These are phyloP conservation scores for Populus ilicifolia DNA, from an alignment of 345 rosid genomes.

Conservation along the genomic window DNA sequence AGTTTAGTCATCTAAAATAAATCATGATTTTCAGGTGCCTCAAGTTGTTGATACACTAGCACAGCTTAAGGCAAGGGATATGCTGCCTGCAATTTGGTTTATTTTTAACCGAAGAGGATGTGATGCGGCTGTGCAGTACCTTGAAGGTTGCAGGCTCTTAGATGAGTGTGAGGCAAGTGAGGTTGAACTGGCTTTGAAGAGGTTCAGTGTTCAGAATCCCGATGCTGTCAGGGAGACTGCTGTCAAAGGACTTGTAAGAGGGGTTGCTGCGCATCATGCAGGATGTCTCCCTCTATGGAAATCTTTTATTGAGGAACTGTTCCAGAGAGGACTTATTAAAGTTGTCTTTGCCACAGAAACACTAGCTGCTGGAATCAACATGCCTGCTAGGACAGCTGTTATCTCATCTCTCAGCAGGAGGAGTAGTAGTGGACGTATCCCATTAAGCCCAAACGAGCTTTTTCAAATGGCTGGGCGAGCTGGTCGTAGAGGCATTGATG, in stretches of 20 bases:
- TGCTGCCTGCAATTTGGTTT: conserved; percentile 97
- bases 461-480: conserved; percentile 99
- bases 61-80: conserved; percentile 69
- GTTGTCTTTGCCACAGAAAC: conserved; percentile 97
- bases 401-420: conserved; percentile 80
- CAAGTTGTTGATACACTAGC: conserved; percentile 69
- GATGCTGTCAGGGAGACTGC: conserved; percentile 91
- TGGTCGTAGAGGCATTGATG: conserved; percentile 94
- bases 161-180: conserved; percentile 79
- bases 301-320: conserved; percentile 84
- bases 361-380: conserved; percentile 95
- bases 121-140: conserved; percentile 88
- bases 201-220: conserved; percentile 73
- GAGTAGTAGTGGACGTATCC: conserved; percentile 61
- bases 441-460: conserved; percentile 77
- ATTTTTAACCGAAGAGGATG: conserved; percentile 91
- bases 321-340: conserved; percentile 85
- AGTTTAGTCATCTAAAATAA: conserved; percentile 8
- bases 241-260: conserved; percentile 72
- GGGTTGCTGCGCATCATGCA: conserved; percentile 96
- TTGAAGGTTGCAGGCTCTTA: conserved; percentile 68
- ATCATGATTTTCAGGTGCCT: conserved; percentile 65
- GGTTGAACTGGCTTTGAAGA: conserved; percentile 83
- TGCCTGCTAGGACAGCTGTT: conserved; percentile 96
- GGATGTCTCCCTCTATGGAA: conserved; percentile 98